Percentiles rank a stretch among this genome's conserved stretches.
Conservation (phyloP, 2,329 filamentous ascomycete genomes). For the Penicillium sp. region DNA sequence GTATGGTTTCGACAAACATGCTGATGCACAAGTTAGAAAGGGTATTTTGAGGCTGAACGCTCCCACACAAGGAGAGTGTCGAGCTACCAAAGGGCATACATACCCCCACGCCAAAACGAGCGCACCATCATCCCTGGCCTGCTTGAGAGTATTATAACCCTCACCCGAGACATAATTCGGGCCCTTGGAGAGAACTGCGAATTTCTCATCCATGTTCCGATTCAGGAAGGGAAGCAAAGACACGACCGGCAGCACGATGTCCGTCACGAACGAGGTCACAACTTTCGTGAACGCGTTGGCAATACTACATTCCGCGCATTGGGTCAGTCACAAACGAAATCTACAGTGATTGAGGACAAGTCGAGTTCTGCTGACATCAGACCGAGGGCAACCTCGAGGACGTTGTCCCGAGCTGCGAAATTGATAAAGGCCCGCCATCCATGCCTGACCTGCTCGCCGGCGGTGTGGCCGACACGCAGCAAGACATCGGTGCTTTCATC, state of each 20-base stretch:
- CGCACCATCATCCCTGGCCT: slow-evolving; percentile 70
- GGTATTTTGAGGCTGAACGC: background rate
- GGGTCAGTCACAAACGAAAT: background rate
- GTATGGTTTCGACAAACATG: slow-evolving; percentile 46
- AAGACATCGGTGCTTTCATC: slow-evolving; percentile 33
- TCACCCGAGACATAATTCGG: slow-evolving; percentile 52
- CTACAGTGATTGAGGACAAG: background rate
- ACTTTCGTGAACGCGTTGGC: slow-evolving; percentile 71
- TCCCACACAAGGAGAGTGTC: background rate
- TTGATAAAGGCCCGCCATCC: slow-evolving; percentile 67
- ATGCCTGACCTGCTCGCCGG: slow-evolving; percentile 50
- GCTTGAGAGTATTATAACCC: slow-evolving; percentile 70
- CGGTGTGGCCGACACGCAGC: slow-evolving; percentile 41
- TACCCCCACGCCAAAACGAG: slow-evolving; percentile 72
- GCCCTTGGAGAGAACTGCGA: slow-evolving; percentile 64
- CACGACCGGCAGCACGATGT: slow-evolving; percentile 69
- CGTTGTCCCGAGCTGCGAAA: slow-evolving; percentile 73
- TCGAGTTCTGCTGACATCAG: slow-evolving; percentile 59
- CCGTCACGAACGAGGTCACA: slow-evolving; percentile 70
- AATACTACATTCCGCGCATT: slow-evolving; percentile 44
- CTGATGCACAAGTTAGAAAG: slow-evolving; percentile 10
- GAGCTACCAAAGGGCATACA: slow-evolving; percentile 20
- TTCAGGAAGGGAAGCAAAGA: slow-evolving; percentile 69
- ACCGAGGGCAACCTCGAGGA: slow-evolving; percentile 73
- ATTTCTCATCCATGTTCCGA: slow-evolving; percentile 73